Evolutionary conservation across 2,329 filamentous ascomycete species (phyloP).

Genomic region (Balansia obtecta): DNA sequence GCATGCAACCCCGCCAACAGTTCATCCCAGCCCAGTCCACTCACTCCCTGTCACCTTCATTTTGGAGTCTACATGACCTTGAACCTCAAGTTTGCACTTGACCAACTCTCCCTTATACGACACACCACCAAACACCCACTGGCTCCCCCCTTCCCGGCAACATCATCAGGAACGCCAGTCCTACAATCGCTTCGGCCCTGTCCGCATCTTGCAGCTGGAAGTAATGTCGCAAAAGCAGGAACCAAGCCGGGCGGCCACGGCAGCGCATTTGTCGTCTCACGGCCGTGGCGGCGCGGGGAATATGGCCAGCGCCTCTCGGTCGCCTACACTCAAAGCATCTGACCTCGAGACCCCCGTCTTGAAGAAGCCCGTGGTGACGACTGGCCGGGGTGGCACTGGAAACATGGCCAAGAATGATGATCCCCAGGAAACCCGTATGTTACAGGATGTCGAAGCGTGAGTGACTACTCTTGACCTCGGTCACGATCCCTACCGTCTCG

Average conservation of each 20-base stretch:
- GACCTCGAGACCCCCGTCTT: conserved; percentile 74
- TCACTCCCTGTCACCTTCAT: background rate
- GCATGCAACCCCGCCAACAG: background rate
- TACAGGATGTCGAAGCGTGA: conserved; percentile 71
- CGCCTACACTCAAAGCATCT: conserved; percentile 39
- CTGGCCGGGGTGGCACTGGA: conserved; percentile 74
- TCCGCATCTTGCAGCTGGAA: background rate
- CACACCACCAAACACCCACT: too few species aligned
- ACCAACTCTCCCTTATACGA: too few species aligned
- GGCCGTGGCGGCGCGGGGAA: conserved; percentile 73
- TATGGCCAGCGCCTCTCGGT: conserved; percentile 43
- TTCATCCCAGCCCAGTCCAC: background rate
- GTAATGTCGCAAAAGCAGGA: conserved; percentile 3
- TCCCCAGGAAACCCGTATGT: conserved; percentile 58
- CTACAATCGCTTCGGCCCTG: too few species aligned
- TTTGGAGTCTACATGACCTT: background rate
- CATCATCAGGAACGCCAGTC: too few species aligned
- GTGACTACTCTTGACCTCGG: conserved; percentile 15
- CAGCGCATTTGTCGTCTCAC: conserved; percentile 41
- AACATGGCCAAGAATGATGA: conserved; percentile 74
- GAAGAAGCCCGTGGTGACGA: conserved; percentile 75
- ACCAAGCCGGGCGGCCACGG: conserved; percentile 8
- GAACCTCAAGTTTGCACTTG: background rate
- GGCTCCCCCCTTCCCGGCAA: background rate
- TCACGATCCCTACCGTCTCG: background rate